These are phyloP conservation scores for Eucalyptus guilfoylei DNA, from an alignment of 345 rosid species.

Conservation along the genomic window DNA sequence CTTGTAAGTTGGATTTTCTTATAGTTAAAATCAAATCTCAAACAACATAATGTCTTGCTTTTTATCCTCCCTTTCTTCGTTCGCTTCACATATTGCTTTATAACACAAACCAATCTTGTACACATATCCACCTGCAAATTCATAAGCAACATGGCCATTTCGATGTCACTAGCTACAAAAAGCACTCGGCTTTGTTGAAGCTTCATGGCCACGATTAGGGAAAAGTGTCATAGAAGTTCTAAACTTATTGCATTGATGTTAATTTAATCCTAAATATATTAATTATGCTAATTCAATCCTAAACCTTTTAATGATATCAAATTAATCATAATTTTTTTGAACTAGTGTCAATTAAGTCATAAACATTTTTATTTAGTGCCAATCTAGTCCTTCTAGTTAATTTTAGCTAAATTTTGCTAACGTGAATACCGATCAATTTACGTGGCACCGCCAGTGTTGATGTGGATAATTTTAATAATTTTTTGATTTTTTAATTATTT, in stretches of 20 bases:
- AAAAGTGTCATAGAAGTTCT: too few relatives aligned
- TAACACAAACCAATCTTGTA: background rate
- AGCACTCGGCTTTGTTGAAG: background rate
- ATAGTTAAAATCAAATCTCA: background rate
- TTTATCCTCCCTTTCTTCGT: background rate
- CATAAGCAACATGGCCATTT: background rate
- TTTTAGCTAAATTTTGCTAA: too few relatives aligned
- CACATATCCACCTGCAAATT: background rate
- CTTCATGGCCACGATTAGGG: background rate
- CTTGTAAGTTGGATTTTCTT: background rate
- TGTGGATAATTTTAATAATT: too few relatives aligned
- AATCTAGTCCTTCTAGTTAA: too few relatives aligned
- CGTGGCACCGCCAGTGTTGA: rapidly evolving
- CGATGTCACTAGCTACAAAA: background rate
- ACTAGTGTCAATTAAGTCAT: too few relatives aligned
- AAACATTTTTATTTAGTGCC: too few relatives aligned
- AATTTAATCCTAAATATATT: too few relatives aligned
- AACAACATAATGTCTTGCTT: background rate
- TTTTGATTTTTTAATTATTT: too few relatives aligned
- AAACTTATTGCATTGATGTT: too few relatives aligned
- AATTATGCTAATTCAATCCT: too few relatives aligned
- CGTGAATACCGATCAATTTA: rapidly evolving
- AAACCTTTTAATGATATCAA: too few relatives aligned
- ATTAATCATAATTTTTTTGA: too few relatives aligned
- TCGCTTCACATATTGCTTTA: background rate